A percentile compares a stretch with the other conserved stretches of the same genome.
These are phyloP conservation scores for Terfezia claveryi DNA, from an alignment of 495 filamentous ascomycete species.

Conservation along the genomic window DNA sequence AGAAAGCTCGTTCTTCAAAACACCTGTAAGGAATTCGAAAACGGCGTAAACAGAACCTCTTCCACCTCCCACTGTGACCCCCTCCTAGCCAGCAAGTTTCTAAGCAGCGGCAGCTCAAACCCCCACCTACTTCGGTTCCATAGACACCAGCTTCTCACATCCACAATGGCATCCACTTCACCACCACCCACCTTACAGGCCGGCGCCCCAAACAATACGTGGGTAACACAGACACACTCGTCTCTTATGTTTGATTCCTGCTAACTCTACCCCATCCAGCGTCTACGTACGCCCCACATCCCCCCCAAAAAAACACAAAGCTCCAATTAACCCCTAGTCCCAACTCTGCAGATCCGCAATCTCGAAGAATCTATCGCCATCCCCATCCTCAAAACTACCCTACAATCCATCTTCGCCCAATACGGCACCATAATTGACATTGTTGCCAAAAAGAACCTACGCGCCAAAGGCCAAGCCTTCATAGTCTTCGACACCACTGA, in stretches of 20 bases:
- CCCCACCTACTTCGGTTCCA: neutral
- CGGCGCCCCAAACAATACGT: neutral
- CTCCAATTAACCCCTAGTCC: conserved; percentile 4
- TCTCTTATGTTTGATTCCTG: neutral
- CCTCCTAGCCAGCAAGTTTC: no score
- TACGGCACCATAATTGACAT: conserved; percentile 83
- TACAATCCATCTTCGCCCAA: conserved; percentile 64
- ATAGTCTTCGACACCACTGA: conserved; percentile 70
- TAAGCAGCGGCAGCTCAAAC: no score
- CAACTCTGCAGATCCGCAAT: conserved; percentile 49
- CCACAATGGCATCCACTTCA: neutral
- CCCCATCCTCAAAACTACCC: conserved; percentile 48
- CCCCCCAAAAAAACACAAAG: conserved; percentile 2
- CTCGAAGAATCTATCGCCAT: conserved; percentile 84
- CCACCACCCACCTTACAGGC: neutral
- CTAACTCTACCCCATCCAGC: conserved; percentile 17
- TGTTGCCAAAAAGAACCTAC: conserved; percentile 75
- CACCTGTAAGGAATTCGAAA: no score
- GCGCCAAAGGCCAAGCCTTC: conserved; percentile 90
- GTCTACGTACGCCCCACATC: conserved; percentile 28
- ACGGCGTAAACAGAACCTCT: no score
- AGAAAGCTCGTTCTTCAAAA: no score
- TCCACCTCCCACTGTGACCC: no score
- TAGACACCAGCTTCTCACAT: neutral
- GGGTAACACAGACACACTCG: neutral